Evolutionary conservation across 495 filamentous ascomycete genomes (phyloP), one percentile per base, ranked within the genome.

Genomic region (Penicillium taxi): DNA sequence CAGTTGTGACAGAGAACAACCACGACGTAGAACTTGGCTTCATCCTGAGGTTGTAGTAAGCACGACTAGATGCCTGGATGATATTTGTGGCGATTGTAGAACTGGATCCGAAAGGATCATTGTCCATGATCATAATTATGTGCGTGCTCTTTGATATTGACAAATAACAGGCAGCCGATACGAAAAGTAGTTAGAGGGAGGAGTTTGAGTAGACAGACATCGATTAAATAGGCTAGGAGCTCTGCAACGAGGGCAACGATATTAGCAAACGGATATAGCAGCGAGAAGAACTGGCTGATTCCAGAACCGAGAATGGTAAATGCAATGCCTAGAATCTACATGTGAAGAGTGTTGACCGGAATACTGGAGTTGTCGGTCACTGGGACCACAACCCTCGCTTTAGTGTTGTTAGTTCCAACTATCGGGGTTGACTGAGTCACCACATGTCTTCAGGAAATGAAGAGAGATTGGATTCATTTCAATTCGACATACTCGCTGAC

Each of bases 81-180:
- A 70, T 59, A 36, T 61, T 70, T 5, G 66, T 70, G 6, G 66
- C 41, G 16, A 67, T 64, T 4, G 66, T 64, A 11, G 52, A 61
- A 16, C 54, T 53, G 31, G 61, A 91, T 0, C 85, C 84, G 45
- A 91, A 91, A 13, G 84, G 86, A 20, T 89, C 83, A 59, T 91
- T 89, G 62, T 84, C 89, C 70, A 80, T 85, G 44, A 90, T 85
- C 47, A 88, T 87, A 41, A 91, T 83, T 53, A 86, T n/a, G 82
- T 33, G 75, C 80, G 57, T 91, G 85, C 55, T 91, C 85, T 51
- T 91, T 90, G 53, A 85, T 77, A 49, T 91, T 89, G 62, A 83
- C 82, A 14, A 69, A 20, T 9, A 75, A 75, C 31, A 77, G 65
- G 3, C 63, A 45, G 1, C 58, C 58, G 2, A 61, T 63, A 23